Base-by-base conservation (phyloP, 2,329 filamentous ascomycete species). In the Bipolaris oryzae region DNA sequence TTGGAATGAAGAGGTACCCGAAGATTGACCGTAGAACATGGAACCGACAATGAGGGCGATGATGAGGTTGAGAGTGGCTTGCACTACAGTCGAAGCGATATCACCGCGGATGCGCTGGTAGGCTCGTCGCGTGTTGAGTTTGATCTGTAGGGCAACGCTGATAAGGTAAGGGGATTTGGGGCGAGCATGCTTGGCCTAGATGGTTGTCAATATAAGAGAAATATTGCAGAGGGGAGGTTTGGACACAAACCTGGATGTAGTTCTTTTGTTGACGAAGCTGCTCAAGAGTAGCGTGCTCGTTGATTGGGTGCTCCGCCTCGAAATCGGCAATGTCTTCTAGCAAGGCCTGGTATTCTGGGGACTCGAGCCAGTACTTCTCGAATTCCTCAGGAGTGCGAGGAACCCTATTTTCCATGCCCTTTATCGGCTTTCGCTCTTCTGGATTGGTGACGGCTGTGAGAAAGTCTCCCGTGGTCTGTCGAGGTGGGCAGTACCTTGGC, bases 401-500 rank as follows among this genome's bases (percentile, higher is more conserved):
- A 0, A 80, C 78, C 47, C 70, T 74, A 59, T 76, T 69, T 64
- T 81, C 78, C 58, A 70, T 79, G 1, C 79, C 80, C 31, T 71
- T 51, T n/a, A 63, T 67, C 0, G 79, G 69, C 28, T 77, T 62
- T 46, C 80, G 76, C 62, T 82, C 80, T 34, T 74, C 63, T 1
- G 80, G 62, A 35, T 78, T 79, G 2, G 87, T 91, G 53, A 93
- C 85, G 1, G 87, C 89, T 0, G 89, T 93, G 21, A 93, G 76
- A 72, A 93, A 94, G 65, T 94, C 90, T 2, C 85, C 86, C 0
- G 87, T 87, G 0, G 88, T 92, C 67, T 90, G 87, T 2, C 89
- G 82, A 2, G 81, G 74, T 0, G 87, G 87, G 63, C 88, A 91
- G 33, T 82, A 72, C 52, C 52, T 54, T 25, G 13, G 20, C 4